These are phyloP conservation scores for Penicillium subrubescens DNA, from an alignment of 495 filamentous ascomycete species.

Conservation along the genomic window DNA sequence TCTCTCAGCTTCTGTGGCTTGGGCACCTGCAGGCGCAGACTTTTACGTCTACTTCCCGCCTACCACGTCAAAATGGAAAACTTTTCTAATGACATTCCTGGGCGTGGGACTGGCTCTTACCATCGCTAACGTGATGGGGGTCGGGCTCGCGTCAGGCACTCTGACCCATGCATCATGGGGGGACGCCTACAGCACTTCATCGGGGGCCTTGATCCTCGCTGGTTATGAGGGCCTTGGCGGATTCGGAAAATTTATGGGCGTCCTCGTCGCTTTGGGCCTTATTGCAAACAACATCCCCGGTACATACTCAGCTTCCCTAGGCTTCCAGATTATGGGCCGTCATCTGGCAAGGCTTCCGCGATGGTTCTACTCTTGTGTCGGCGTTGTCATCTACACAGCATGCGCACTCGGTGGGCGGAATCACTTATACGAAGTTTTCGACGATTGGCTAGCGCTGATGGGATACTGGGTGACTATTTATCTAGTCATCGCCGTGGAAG, in stretches of 20 bases:
- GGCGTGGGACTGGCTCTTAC: conserved; percentile 52
- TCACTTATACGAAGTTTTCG: conserved; percentile 56
- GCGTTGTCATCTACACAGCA: conserved; percentile 55
- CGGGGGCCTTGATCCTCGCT: conserved; percentile 63
- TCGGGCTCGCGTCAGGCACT: conserved; percentile 65
- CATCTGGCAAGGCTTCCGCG: conserved; percentile 49
- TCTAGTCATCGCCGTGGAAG: conserved; percentile 54
- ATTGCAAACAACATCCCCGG: conserved; percentile 66
- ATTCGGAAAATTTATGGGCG: conserved; percentile 66
- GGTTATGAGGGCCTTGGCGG: conserved; percentile 56
- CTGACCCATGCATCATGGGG: conserved; percentile 49
- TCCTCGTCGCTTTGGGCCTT: conserved; percentile 63
- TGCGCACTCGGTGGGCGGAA: conserved; percentile 56
- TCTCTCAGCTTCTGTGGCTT: conserved; percentile 54
- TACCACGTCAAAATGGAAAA: conserved; percentile 39
- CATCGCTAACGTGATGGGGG: conserved; percentile 62
- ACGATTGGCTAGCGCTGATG: conserved; percentile 62
- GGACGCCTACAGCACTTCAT: conserved; percentile 53
- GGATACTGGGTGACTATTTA: conserved; percentile 61
- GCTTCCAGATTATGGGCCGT: conserved; percentile 57
- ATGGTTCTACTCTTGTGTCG: conserved; percentile 50
- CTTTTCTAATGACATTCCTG: conserved; percentile 43
- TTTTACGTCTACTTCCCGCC: conserved; percentile 57
- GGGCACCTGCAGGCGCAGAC: conserved; percentile 50
- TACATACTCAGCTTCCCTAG: conserved; percentile 61